A percentile compares a stretch with the other conserved stretches of the same genome.
These are phyloP conservation scores for Kazachstania psychrophila DNA, from an alignment of 805 yeast species.

Conservation along the genomic window DNA sequence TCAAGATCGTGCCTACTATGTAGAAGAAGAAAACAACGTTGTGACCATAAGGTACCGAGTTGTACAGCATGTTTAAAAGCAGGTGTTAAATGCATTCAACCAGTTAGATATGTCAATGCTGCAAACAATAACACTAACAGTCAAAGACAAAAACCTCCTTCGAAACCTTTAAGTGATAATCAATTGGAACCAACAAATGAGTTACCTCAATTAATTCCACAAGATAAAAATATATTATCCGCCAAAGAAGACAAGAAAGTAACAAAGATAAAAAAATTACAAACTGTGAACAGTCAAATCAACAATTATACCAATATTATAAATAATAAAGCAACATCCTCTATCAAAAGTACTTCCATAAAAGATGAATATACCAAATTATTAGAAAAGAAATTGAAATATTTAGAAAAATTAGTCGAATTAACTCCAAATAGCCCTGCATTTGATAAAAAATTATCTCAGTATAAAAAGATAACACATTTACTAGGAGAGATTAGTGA, in stretches of 20 bases:
- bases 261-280: too few species aligned
- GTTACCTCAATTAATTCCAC: too few species aligned
- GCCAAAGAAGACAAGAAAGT: too few species aligned
- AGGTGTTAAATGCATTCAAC: constrained; percentile 53
- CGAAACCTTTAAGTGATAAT: too few species aligned
- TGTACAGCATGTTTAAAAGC: constrained; percentile 62
- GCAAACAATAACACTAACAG: constrained; percentile 3
- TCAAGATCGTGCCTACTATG: constrained; percentile 50
- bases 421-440: constrained; percentile 20
- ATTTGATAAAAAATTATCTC: constrained; percentile 26
- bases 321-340: not conserved
- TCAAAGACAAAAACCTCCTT: too few species aligned
- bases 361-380: constrained; percentile 51
- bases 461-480: constrained; percentile 34
- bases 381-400: constrained; percentile 46
- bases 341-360: constrained; percentile 1
- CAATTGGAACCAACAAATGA: too few species aligned
- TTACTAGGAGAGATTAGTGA: constrained; percentile 17
- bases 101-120: constrained; percentile 39
- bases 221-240: too few species aligned
- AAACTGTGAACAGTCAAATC: not conserved
- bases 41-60: constrained; percentile 56
- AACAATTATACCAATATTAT: not conserved
- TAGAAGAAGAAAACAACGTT: constrained; percentile 51
- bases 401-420: constrained; percentile 39